Conservation (phyloP, 257 asterid species). For the Solanum tarapatanum region DNA sequence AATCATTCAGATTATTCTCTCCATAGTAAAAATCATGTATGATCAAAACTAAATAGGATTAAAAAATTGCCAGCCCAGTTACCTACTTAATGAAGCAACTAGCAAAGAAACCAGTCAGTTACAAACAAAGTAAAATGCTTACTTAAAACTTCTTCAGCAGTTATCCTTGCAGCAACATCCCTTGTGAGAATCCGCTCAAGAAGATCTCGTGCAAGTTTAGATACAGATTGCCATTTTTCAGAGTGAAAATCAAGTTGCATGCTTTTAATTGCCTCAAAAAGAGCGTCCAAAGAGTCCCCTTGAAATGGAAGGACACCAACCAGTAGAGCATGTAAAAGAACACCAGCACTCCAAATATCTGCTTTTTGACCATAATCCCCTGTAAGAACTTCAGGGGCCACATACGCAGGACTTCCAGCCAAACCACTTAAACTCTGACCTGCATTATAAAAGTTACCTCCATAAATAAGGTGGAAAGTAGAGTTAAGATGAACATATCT, state of each 20-base stretch:
- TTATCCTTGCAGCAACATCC: conserved; percentile 30
- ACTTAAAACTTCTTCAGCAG: conserved; percentile 39
- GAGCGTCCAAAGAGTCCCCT: conserved; percentile 23
- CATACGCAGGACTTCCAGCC: conserved; percentile 46
- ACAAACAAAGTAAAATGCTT: conserved; percentile 3
- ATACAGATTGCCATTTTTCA: conserved; percentile 27
- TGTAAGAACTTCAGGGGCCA: conserved; percentile 35
- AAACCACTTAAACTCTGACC: conserved; percentile 35
- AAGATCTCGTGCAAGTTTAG: conserved; percentile 38
- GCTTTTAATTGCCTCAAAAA: conserved; percentile 30
- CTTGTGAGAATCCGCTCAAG: conserved; percentile 34
- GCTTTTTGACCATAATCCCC: conserved; percentile 32
- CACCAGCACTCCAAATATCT: conserved; percentile 47
- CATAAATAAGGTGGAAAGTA: neutral
- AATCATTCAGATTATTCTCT: neutral
- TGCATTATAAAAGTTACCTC: neutral
- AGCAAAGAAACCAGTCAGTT: neutral
- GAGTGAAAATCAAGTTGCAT: conserved; percentile 29
- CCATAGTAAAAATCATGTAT: neutral
- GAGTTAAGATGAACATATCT: neutral
- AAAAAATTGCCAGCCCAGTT: neutral
- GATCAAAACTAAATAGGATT: neutral
- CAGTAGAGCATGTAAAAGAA: conserved; percentile 34
- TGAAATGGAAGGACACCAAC: conserved; percentile 36
- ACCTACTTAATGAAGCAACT: neutral